phyloP scores from a whole-genome alignment of 2,329 filamentous ascomycete genomes.

The Dactylonectria estremocensis region DNA sequence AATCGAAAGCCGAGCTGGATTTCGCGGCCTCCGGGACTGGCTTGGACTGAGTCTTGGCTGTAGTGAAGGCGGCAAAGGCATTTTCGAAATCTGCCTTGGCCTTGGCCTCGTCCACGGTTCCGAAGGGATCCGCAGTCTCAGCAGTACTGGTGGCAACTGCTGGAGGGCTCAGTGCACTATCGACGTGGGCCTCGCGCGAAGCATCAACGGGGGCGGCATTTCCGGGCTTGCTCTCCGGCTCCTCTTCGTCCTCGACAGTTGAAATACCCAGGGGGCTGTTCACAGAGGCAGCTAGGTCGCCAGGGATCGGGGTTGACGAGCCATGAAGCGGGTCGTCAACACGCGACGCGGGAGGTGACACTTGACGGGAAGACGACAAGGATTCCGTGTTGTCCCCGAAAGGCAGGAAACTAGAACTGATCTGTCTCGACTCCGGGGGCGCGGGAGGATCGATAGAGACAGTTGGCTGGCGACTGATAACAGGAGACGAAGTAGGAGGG shows the following conservation, averaged over 20 bases:
- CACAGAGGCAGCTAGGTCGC: conserved; percentile 39
- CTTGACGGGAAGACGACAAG: conserved; percentile 82
- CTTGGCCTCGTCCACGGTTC: conserved; percentile 68
- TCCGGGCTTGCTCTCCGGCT: conserved; percentile 47
- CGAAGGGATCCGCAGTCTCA: conserved; percentile 65
- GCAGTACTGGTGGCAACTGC: conserved; percentile 34
- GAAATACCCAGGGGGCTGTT: conserved; percentile 50
- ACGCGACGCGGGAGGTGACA: conserved; percentile 76
- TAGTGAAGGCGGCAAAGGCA: conserved; percentile 83
- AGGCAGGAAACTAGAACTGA: conserved; percentile 83
- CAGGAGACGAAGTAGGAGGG: conserved; percentile 73
- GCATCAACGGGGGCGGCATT: conserved; percentile 47
- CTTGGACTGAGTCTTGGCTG: conserved; percentile 65
- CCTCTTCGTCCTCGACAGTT: conserved; percentile 56
- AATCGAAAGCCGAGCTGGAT: conserved; percentile 70
- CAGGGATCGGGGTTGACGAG: conserved; percentile 47
- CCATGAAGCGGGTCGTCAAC: conserved; percentile 65
- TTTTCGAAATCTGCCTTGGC: conserved; percentile 88
- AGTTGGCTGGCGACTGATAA: conserved; percentile 74
- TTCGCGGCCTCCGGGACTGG: conserved; percentile 59
- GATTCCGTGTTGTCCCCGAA: conserved; percentile 78
- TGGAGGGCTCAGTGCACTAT: conserved; percentile 41
- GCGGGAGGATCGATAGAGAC: conserved; percentile 71
- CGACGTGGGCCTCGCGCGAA: conserved; percentile 36
- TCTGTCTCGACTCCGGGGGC: conserved; percentile 81